Evolutionary conservation across 1,284 basidiomycete species (phyloP), one percentile per base, ranked within the genome.

Genomic region (Ustilago loliicola): DNA sequence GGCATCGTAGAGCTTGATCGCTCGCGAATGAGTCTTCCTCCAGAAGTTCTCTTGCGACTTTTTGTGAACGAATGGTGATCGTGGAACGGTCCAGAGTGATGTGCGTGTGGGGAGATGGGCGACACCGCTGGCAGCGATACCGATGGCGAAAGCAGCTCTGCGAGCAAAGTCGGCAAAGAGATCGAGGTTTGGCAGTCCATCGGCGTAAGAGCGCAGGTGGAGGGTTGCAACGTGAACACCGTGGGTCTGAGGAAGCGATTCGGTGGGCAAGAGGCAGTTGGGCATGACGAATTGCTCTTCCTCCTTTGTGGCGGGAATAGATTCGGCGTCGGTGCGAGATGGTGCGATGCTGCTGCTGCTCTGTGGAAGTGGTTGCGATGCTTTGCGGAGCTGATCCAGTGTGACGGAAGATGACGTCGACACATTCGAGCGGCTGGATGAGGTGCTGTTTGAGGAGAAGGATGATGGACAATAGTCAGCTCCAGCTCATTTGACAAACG

Each of bases 1-100:
- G 11, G 95, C 91, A 87, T 99, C 96, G 89, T 91, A 98, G 1
- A 95, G 92, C 87, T 96, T 96, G 88, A 99, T 91, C 25, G 90
- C 90, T 17, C 96, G 90, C 82, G 92, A 93, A 85, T 96, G 93
- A 63, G 93, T 92, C 82, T 89, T 90, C 34, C 94, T 88, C 87
- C 95, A 92, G 87, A 98, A 99, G 88, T 98, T 98, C 88, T 99
- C 95, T 87, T 98, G 95, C 23, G 90, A 89, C 88, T 97, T 98
- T 87, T 99, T 99, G 87, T 96, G 93, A 9, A 92, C 92, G 87
- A 98, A 98, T 3, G 96, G 95, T 3, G 91, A 91, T 50, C 92
- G 91, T 11, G 91, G 90, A 15, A 98, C 95, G 0, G 96, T 98
- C 91, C 93, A 95, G 10, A 98, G 88, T 9, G 90, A 89, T 27